A percentile compares a stretch with the other conserved stretches of the same genome.
Evolutionary conservation across 495 filamentous ascomycete genomes (phyloP).

Genomic region (Neurospora discreta): DNA sequence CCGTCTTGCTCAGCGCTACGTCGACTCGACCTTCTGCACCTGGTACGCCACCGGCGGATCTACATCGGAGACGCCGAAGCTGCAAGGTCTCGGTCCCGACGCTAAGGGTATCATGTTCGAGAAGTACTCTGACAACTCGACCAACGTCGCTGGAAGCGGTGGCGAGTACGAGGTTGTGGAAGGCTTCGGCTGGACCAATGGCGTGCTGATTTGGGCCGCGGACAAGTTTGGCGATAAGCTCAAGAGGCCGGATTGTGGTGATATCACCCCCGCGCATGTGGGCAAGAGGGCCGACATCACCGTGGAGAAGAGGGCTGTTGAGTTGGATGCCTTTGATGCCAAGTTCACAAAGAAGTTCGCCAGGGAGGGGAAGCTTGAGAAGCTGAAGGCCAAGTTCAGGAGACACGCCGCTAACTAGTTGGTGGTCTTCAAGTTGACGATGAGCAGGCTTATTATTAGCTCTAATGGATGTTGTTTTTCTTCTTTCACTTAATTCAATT

Average conservation of each 20-base stretch:
- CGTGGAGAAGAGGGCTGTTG: slow-evolving; percentile 25
- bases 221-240: slow-evolving; percentile 34
- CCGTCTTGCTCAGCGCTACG: slow-evolving; percentile 34
- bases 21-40: slow-evolving; percentile 41
- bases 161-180: slow-evolving; percentile 42
- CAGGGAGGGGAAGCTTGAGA: neutral
- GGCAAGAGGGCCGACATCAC: neutral
- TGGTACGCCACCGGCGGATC: slow-evolving; percentile 39
- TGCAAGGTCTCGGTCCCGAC: slow-evolving; percentile 24
- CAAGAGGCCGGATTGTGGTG: slow-evolving; percentile 31
- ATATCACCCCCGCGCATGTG: slow-evolving; percentile 27
- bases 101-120: slow-evolving; percentile 38
- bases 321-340: slow-evolving; percentile 29
- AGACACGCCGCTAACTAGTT: neutral
- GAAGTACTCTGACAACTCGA: slow-evolving; percentile 37
- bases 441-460: neutral
- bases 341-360: slow-evolving; percentile 30
- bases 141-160: slow-evolving; percentile 36
- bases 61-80: slow-evolving; percentile 30
- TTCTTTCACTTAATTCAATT: neutral
- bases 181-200: slow-evolving; percentile 43
- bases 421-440: neutral
- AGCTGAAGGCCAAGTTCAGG: neutral
- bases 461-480: neutral
- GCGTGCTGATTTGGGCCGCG: slow-evolving; percentile 38